A percentile compares a stretch with the other conserved stretches of the same genome.
Evolutionary conservation across 257 asterid species (phyloP).

Genomic region (Lantana camara): DNA sequence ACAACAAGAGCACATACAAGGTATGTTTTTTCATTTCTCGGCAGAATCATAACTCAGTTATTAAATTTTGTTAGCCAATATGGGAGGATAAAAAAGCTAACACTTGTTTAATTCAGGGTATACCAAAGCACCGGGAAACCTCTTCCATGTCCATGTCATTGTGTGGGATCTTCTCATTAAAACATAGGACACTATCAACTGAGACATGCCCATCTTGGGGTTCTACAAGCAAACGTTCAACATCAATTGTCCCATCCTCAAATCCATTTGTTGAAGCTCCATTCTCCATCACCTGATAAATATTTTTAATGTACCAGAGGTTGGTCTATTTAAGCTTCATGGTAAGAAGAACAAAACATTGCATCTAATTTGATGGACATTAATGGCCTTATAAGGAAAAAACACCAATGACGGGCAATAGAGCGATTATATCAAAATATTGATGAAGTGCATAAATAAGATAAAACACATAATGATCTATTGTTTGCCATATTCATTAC

Average conservation of each 20-base stretch:
- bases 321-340: conserved; percentile 26
- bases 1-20: not conserved
- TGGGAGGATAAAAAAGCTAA: conserved; percentile 21
- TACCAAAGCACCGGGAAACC: conserved; percentile 62
- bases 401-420: too few relatives aligned
- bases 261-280: conserved; percentile 49
- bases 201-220: conserved; percentile 62
- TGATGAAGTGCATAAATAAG: too few relatives aligned
- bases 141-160: conserved; percentile 54
- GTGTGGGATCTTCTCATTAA: conserved; percentile 53
- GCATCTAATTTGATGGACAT: conserved; percentile 8
- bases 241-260: conserved; percentile 70
- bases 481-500: not conserved
- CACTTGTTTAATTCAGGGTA: conserved; percentile 30
- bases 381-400: too few relatives aligned
- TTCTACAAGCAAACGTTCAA: conserved; percentile 61
- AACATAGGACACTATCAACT: conserved; percentile 63
- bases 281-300: conserved; percentile 69
- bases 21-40: conserved; percentile 5
- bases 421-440: not conserved
- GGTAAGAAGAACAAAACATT: conserved; percentile 9
- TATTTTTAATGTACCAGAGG: conserved; percentile 18
- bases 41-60: conserved; percentile 14
- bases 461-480: too few relatives aligned
- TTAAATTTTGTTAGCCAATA: not conserved